Percentiles rank a stretch among this genome's conserved stretches.
These are phyloP conservation scores for Botrytis galanthina DNA, from an alignment of 2,329 filamentous ascomycete genomes.

Conservation along the genomic window DNA sequence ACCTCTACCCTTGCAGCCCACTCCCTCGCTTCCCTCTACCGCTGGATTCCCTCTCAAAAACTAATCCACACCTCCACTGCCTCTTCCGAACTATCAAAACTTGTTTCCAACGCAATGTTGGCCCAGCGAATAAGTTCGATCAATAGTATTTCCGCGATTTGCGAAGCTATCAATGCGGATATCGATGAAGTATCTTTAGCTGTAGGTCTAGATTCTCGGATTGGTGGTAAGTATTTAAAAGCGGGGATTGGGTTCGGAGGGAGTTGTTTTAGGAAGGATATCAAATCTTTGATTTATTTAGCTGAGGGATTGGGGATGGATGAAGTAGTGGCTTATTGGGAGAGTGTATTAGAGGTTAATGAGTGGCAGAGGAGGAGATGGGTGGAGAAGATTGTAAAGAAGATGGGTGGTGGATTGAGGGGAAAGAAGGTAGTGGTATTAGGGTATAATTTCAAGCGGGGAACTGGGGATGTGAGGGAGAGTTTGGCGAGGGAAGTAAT, in stretches of 20 bases:
- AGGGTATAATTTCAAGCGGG: conserved; percentile 78
- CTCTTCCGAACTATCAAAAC: conserved; percentile 76
- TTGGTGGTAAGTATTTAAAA: conserved; percentile 71
- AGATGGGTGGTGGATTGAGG: conserved; percentile 65
- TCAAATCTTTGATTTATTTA: conserved; percentile 70
- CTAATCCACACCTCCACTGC: conserved; percentile 73
- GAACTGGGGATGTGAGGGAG: conserved; percentile 73
- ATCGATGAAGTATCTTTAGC: conserved; percentile 69
- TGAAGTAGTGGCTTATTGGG: conserved; percentile 75
- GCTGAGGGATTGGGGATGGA: conserved; percentile 66
- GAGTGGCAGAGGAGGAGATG: conserved; percentile 71
- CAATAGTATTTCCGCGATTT: conserved; percentile 78
- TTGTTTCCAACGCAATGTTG: conserved; percentile 77
- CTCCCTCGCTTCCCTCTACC: conserved; percentile 64
- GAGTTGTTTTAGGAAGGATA: conserved; percentile 79
- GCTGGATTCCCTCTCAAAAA: conserved; percentile 65
- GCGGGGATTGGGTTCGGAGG: conserved; percentile 77
- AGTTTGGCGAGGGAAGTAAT: conserved; percentile 68
- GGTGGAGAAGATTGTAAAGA: conserved; percentile 61
- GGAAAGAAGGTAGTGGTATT: conserved; percentile 71
- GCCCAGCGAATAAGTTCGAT: conserved; percentile 79
- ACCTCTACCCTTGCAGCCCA: conserved; percentile 50
- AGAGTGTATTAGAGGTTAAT: conserved; percentile 71
- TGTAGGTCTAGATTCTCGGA: conserved; percentile 67
- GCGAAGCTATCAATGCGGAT: conserved; percentile 72